Evolutionary conservation across 768 basidiomycete species (phyloP).

Genomic region (Leccinum subgranulosum): DNA sequence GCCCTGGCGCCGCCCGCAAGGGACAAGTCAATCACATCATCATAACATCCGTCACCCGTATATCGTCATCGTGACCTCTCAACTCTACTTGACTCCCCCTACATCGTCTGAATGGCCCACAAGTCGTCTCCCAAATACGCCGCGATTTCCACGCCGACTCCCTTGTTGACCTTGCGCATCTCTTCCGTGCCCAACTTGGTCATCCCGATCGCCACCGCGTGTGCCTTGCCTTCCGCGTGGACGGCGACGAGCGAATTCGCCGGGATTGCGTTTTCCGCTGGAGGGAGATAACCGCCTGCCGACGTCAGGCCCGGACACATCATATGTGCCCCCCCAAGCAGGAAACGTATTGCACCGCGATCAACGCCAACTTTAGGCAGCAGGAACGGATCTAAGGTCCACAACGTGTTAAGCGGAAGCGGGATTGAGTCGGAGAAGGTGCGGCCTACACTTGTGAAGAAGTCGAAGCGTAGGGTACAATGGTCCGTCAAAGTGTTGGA

Average conservation of each 20-base stretch:
- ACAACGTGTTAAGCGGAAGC: background rate
- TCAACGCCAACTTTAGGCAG: slow-evolving; percentile 88
- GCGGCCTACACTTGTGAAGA: slow-evolving; percentile 81
- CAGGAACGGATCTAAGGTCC: slow-evolving; percentile 78
- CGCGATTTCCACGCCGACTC: slow-evolving; percentile 83
- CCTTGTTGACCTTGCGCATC: slow-evolving; percentile 87
- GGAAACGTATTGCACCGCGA: slow-evolving; percentile 96
- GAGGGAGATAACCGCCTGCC: slow-evolving; percentile 82
- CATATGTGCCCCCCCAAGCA: slow-evolving; percentile 91
- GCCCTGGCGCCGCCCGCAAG: background rate
- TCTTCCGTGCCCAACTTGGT: slow-evolving; percentile 84
- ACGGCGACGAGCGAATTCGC: slow-evolving; percentile 83
- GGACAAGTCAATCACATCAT: background rate
- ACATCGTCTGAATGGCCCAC: slow-evolving; percentile 69
- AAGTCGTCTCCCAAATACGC: slow-evolving; percentile 86
- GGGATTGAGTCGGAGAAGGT: background rate
- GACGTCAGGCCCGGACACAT: slow-evolving; percentile 98
- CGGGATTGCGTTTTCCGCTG: slow-evolving; percentile 61
- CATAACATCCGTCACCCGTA: background rate
- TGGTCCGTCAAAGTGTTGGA: slow-evolving; percentile 96
- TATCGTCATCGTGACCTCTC: background rate
- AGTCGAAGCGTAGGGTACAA: slow-evolving; percentile 85
- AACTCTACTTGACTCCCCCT: background rate
- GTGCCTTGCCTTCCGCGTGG: slow-evolving; percentile 93
- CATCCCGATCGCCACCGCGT: slow-evolving; percentile 83